A percentile compares a stretch with the other conserved stretches of the same genome.
Conservation (phyloP, 1,139 yeast species). For the Yamadazyma songkhlaensis region DNA sequence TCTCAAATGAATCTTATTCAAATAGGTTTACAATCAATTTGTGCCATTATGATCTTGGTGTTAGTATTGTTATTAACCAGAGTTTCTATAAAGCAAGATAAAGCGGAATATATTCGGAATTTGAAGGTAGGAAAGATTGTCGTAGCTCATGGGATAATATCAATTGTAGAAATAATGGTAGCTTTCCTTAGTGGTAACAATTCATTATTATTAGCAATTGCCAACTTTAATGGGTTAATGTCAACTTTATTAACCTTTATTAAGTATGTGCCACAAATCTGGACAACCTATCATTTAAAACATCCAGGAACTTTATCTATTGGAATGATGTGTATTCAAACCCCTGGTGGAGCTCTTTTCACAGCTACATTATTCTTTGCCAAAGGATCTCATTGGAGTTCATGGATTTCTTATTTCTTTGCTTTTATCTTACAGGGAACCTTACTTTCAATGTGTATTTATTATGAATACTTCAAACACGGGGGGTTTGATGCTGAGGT, state of each 20-base stretch:
- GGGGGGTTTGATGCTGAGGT: constrained; percentile 28
- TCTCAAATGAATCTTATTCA: constrained; percentile 71
- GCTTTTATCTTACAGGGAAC: constrained; percentile 68
- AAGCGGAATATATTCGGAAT: constrained; percentile 42
- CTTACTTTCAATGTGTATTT: constrained; percentile 33
- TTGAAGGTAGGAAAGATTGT: constrained; percentile 40
- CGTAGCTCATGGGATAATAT: constrained; percentile 30
- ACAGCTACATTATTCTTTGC: constrained; percentile 66
- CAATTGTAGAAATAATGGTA: constrained; percentile 31
- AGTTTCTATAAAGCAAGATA: constrained; percentile 46
- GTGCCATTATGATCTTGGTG: constrained; percentile 60
- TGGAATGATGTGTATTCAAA: constrained; percentile 82
- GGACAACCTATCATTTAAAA: constrained; percentile 64
- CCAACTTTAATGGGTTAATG: constrained; percentile 60
- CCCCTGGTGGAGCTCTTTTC: constrained; percentile 87
- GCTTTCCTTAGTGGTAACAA: constrained; percentile 24
- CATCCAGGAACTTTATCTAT: constrained; percentile 81
- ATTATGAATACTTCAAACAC: constrained; percentile 33
- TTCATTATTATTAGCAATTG: constrained; percentile 34
- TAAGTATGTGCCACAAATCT: constrained; percentile 80
- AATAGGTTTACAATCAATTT: constrained; percentile 63
- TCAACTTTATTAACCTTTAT: constrained; percentile 62
- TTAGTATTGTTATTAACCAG: constrained; percentile 50
- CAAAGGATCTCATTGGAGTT: constrained; percentile 82
- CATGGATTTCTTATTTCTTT: constrained; percentile 77